Evolutionary conservation across 495 filamentous ascomycete species (phyloP).

Genomic region (Aspergillus panamensis): DNA sequence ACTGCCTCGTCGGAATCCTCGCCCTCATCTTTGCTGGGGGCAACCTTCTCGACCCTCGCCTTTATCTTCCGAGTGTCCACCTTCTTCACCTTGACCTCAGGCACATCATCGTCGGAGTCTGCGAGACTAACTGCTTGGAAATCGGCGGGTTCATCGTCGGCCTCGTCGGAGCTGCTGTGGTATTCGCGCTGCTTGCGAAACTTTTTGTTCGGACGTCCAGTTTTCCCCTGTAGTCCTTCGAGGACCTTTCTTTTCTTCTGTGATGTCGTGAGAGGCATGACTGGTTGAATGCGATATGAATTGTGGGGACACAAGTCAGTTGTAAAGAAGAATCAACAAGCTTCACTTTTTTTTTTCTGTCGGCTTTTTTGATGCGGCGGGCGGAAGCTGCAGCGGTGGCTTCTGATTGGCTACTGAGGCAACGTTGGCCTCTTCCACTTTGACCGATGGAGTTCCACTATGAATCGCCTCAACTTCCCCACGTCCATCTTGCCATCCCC

Average conservation of each 20-base stretch:
- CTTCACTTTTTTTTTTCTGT: constrained; percentile 30
- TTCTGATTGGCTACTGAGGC: constrained; percentile 37
- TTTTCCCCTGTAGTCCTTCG: constrained; percentile 53
- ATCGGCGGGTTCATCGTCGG: constrained; percentile 41
- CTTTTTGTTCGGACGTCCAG: constrained; percentile 59
- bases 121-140: constrained; percentile 63
- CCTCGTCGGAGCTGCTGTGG: constrained; percentile 67
- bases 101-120: constrained; percentile 60
- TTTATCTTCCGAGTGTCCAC: constrained; percentile 21
- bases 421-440: constrained; percentile 21
- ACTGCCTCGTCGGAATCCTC: constrained; percentile 37
- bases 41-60: constrained; percentile 12
- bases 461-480: constrained; percentile 2
- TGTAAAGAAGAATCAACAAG: constrained; percentile 2
- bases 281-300: constrained; percentile 8
- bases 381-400: constrained; percentile 26
- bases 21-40: constrained; percentile 31
- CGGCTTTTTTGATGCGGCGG: constrained; percentile 11
- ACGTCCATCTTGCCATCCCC: not conserved
- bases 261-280: constrained; percentile 41
- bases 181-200: constrained; percentile 67
- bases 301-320: not conserved
- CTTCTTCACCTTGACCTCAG: constrained; percentile 27
- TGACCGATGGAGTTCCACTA: not conserved
- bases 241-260: constrained; percentile 58